These are phyloP conservation scores for Penicillium parvum DNA, from an alignment of 495 filamentous ascomycete species.

Conservation along the genomic window DNA sequence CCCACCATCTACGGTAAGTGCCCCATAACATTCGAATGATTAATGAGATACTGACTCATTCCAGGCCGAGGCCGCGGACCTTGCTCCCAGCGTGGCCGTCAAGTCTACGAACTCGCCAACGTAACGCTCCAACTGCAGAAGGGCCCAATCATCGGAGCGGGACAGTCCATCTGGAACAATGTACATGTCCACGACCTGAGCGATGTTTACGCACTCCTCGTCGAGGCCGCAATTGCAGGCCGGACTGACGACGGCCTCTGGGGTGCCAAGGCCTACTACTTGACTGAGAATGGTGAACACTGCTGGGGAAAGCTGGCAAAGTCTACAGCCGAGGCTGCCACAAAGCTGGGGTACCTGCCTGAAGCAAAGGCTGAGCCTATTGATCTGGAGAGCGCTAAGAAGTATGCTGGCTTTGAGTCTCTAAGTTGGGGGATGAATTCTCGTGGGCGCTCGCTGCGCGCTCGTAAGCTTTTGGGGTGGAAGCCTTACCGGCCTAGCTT, in stretches of 20 bases:
- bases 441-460: conserved; percentile 50
- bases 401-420: conserved; percentile 33
- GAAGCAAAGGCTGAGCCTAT: conserved; percentile 40
- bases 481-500: conserved; percentile 45
- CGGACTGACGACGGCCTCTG: conserved; percentile 56
- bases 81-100: conserved; percentile 55
- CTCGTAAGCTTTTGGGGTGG: conserved; percentile 59
- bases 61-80: conserved; percentile 55
- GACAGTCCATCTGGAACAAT: conserved; percentile 60
- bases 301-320: conserved; percentile 60
- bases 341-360: conserved; percentile 56
- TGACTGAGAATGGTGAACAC: conserved; percentile 64
- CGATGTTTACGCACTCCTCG: conserved; percentile 56
- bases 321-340: conserved; percentile 52
- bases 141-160: conserved; percentile 55
- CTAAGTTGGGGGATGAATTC: conserved; percentile 55
- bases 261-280: conserved; percentile 66
- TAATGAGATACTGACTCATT: not conserved
- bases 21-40: too few relatives aligned
- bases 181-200: conserved; percentile 66
- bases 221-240: conserved; percentile 53
- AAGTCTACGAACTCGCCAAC: conserved; percentile 53
- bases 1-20: conserved; percentile 68
- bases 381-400: conserved; percentile 25
- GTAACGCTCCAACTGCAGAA: conserved; percentile 53